These are phyloP conservation scores for Thalassiosira hispida DNA, from an alignment of 352 stramenopile genomes.

Conservation along the genomic window DNA sequence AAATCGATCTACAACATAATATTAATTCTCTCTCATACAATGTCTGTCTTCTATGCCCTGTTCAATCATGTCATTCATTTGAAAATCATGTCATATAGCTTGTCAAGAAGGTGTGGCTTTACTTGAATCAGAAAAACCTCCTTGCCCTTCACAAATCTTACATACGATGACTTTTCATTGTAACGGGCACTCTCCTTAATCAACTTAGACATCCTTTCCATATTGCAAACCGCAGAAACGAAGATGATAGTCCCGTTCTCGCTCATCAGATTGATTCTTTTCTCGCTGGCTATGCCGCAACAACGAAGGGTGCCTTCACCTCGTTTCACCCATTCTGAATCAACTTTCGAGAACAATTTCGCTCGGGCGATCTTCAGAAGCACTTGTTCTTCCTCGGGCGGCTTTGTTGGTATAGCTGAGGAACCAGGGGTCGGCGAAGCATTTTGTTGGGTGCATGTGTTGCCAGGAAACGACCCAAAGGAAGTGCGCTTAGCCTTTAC, in stretches of 20 bases:
- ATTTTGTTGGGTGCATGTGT: neutral
- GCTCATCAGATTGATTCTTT: neutral
- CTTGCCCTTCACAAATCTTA: neutral
- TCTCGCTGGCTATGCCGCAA: neutral
- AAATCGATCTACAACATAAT: neutral
- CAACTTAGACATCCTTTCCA: neutral
- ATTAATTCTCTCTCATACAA: neutral
- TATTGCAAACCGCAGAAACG: neutral
- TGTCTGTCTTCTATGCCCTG: too few relatives aligned
- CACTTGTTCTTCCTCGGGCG: neutral
- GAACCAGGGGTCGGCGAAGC: neutral
- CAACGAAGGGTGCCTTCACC: neutral
- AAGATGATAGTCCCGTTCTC: neutral
- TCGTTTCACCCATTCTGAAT: neutral
- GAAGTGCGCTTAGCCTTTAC: constrained; percentile 1
- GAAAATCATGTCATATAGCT: neutral
- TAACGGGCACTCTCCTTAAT: constrained; percentile 9
- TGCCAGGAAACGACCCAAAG: neutral
- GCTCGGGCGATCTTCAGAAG: neutral
- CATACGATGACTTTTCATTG: neutral
- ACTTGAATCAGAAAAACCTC: neutral
- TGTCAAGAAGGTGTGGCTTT: neutral
- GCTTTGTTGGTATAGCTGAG: neutral
- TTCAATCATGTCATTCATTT: too few relatives aligned
- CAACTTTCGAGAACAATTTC: constrained; percentile 5